These are phyloP conservation scores for Cynara cardunculus DNA, from an alignment of 129 eudicot species.

Conservation along the genomic window DNA sequence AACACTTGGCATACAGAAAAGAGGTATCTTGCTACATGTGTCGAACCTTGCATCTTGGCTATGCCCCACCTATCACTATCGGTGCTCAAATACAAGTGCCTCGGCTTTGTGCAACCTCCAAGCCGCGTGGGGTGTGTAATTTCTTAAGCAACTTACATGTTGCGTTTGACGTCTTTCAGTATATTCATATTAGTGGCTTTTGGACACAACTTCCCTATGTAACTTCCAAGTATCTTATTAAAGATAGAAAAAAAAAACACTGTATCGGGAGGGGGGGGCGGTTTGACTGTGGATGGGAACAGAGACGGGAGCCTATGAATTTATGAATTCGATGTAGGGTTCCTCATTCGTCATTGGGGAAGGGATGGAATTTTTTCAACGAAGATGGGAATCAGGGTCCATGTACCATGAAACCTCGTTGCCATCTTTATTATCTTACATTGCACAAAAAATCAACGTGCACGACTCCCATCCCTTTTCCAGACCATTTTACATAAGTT, in stretches of 20 bases:
- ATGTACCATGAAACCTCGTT: no score
- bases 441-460: no score
- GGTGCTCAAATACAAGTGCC: not conserved
- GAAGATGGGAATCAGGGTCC: no score
- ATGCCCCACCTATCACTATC: not conserved
- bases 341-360: no score
- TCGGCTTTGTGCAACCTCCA: not conserved
- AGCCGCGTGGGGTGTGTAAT: not conserved
- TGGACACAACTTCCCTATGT: not conserved
- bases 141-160: not conserved
- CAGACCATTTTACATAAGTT: no score
- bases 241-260: not conserved
- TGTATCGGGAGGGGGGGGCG: not conserved
- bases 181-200: not conserved
- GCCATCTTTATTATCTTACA: no score
- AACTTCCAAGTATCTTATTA: not conserved
- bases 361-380: no score
- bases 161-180: not conserved
- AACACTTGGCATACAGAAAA: not conserved
- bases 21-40: not conserved
- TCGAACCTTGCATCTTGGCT: not conserved
- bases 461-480: no score
- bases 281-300: not conserved
- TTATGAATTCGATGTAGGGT: no score
- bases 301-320: no score